A percentile compares a stretch with the other conserved stretches of the same genome.
Conservation (phyloP, 177 flowering plant genomes). For the Telopea speciosissima region DNA sequence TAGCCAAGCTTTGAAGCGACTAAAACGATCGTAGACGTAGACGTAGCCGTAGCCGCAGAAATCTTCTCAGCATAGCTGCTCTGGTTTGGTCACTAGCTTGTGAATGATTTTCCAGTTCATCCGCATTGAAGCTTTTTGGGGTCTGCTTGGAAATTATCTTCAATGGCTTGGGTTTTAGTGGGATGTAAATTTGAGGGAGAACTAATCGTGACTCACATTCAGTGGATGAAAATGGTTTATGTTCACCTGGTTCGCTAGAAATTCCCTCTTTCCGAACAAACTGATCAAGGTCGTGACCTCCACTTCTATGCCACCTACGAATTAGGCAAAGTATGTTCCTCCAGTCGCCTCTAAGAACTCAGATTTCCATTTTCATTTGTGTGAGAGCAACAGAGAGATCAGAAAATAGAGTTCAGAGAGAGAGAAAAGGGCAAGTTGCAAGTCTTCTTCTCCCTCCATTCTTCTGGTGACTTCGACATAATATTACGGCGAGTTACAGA, state of each 20-base stretch:
- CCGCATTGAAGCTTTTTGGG: neutral
- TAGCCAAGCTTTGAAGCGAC: too few species aligned
- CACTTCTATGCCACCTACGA: conserved; percentile 44
- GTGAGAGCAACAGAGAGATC: too few species aligned
- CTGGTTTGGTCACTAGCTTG: conserved; percentile 8
- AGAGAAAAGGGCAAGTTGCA: too few species aligned
- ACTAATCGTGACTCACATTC: conserved; percentile 60
- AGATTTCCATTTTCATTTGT: too few species aligned
- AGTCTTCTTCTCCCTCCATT: neutral
- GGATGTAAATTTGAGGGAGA: conserved; percentile 9
- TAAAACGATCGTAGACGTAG: too few species aligned
- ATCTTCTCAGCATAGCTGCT: conserved; percentile 31
- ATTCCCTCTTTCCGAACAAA: conserved; percentile 32
- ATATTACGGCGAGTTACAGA: too few species aligned
- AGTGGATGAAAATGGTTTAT: conserved; percentile 9
- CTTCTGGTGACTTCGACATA: neutral
- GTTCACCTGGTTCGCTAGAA: conserved; percentile 13
- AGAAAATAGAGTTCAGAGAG: too few species aligned
- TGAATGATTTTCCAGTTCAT: neutral
- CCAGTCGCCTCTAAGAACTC: too few species aligned
- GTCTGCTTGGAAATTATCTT: conserved; percentile 2
- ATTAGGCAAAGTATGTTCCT: too few species aligned
- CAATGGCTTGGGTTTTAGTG: neutral
- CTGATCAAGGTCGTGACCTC: conserved; percentile 24
- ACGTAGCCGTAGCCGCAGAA: conserved; percentile 33